Evolutionary conservation across 2,329 filamentous ascomycete species (phyloP), one percentile per base, ranked within the genome.

Genomic region (Aspergillus ochraceoroseus): DNA sequence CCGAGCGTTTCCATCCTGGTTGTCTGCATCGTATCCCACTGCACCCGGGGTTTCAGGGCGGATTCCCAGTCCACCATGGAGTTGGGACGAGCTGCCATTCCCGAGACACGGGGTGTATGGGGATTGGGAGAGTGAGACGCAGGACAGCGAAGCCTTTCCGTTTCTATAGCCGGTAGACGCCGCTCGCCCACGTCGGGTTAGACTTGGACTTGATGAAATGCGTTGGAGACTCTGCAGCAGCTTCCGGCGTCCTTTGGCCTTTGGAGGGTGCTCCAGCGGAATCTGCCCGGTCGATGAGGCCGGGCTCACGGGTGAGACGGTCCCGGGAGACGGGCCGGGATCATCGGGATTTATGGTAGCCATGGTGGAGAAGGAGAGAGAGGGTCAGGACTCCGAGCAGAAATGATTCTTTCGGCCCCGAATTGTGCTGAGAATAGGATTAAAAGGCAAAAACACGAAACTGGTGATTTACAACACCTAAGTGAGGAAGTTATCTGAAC

Each of bases 201-300:
- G 68, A 11, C 84, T 85, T 1, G 85, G 82, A 5, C 83, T 87
- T 0, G 87, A 94, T 7, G 85, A 82, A 57, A 94, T 90, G 43
- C 86, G 82, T 47, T 90, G 83, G 33, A 94, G 74, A 20, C 82
- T 79, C 48, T 81, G 80, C 12, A 94, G 70, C 22, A 94, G 65
- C 44, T 82, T 79, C 54, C 82, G 79, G 32, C 84, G 78, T 38
- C 79, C 76, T 61, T 82, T 87, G 41, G 77, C 70, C 64, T 83
- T 87, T 17, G 70, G 71, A 2, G 64, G 66, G 26, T 62, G 64
- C 19, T 67, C 67, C 34, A 63, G 44, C 3, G 66, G 60, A 9
- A 65, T 63, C 45, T 64, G 56, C 3, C 58, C 64, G 20, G 52
- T 44, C 8, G 55, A 53, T 9, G 64, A 61, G 33, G 54, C 46